phyloP scores from a whole-genome alignment of 2,329 filamentous ascomycete species.

The Cercospora citrullina region DNA sequence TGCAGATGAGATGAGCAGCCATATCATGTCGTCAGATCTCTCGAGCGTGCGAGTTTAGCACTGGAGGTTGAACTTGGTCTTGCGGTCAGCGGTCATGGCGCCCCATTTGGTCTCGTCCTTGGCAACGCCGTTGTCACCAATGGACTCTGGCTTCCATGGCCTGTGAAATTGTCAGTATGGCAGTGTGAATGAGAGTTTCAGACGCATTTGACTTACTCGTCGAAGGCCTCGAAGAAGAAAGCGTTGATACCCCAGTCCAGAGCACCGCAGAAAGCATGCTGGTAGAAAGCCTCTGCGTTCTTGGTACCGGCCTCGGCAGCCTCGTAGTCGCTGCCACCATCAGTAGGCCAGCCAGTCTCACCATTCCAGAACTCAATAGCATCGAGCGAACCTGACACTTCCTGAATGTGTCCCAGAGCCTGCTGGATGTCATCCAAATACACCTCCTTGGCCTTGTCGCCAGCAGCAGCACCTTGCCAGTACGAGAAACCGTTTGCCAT shows the following conservation, averaged over 20 bases:
- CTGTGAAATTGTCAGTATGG: conserved; percentile 15
- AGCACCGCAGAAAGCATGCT: conserved; percentile 62
- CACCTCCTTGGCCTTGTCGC: conserved; percentile 58
- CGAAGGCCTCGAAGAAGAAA: conserved; percentile 74
- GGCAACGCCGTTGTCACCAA: conserved; percentile 62
- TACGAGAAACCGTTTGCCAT: conserved; percentile 71
- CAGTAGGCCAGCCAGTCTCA: conserved; percentile 67
- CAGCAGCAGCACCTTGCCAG: conserved; percentile 59
- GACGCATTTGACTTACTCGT: conserved; percentile 50
- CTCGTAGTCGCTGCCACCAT: conserved; percentile 62
- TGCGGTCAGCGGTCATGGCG: conserved; percentile 55
- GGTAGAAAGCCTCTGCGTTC: conserved; percentile 62
- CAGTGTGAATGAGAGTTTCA: background rate
- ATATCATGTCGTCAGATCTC: background rate
- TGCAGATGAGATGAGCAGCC: background rate
- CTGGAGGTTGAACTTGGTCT: conserved; percentile 27
- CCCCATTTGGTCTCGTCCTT: conserved; percentile 68
- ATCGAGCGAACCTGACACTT: conserved; percentile 54
- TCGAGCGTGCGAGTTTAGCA: conserved; percentile 18
- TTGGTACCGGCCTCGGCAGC: conserved; percentile 59
- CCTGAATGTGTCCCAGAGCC: conserved; percentile 63
- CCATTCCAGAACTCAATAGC: conserved; percentile 67
- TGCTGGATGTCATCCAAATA: conserved; percentile 69
- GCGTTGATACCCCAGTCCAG: conserved; percentile 66
- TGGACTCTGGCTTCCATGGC: conserved; percentile 63